Evolutionary conservation across 495 filamentous ascomycete species (phyloP).

Genomic region (Hypoxylon lenormandii): DNA sequence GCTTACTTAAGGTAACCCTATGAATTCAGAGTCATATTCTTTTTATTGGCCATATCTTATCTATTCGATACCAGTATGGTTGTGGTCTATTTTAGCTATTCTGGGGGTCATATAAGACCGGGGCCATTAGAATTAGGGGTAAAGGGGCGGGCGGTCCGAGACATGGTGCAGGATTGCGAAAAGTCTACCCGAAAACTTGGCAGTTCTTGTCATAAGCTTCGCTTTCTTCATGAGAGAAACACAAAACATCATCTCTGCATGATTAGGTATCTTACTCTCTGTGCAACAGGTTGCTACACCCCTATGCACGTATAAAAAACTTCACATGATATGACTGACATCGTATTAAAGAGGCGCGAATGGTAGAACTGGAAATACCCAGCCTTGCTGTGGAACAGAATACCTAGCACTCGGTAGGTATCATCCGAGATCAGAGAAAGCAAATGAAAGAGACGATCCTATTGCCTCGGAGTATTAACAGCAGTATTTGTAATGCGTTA

Average conservation of each 20-base stretch:
- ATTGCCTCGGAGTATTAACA: too few species aligned
- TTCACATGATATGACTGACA: neutral
- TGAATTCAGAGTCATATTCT: neutral
- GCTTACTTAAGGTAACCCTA: slow-evolving; percentile 1
- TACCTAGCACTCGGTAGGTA: neutral
- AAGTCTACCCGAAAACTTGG: too few species aligned
- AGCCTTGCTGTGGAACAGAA: neutral
- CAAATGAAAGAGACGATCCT: neutral
- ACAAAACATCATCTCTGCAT: neutral
- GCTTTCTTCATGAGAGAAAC: neutral
- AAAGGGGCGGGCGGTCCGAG: neutral
- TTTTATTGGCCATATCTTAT: too few species aligned
- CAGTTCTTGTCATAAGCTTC: neutral
- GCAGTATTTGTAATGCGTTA: slow-evolving; percentile 11
- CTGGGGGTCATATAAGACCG: neutral
- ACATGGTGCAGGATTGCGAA: too few species aligned
- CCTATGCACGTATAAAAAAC: neutral
- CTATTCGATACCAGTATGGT: neutral
- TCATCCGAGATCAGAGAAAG: neutral
- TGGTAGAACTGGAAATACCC: neutral
- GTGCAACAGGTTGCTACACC: neutral
- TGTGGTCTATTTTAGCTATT: neutral
- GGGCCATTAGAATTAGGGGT: neutral
- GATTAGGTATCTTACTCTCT: neutral
- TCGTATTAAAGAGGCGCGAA: neutral